Evolutionary conservation across 2,329 filamentous ascomycete species (phyloP), one percentile per base, ranked within the genome.

Genomic region (Talaromyces verruculosus): DNA sequence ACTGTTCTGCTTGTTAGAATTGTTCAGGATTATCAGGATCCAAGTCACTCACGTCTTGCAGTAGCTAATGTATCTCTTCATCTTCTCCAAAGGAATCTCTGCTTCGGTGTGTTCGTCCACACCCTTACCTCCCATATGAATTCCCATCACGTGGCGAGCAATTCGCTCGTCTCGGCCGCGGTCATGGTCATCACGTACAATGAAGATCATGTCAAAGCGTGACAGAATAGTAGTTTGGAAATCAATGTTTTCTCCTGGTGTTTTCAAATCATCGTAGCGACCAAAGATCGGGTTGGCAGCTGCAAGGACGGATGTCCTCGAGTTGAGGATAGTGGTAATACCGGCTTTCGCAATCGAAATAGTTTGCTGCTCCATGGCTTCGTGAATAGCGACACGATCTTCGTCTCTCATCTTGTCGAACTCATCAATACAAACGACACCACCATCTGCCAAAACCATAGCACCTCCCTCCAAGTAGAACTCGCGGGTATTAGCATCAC

Each of bases 361-460:
- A 0, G 95, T 99, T 79, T 99, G 95, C 81, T 99, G 95, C 77
- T 99, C 95, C 95, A 99, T 99, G 66, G 95, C 95, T 85, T 99
- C 95, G 84, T 99, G 95, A 71, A 99, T 99, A 1, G 95, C 95
- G 6, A 98, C 95, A 72, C 95, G 87, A 73, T 99, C 95, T 78
- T 99, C 95, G 76, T 99, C 95, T 68, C 95, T 87, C 95, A 99
- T 99, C 84, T 99, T 99, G 82, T 99, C 95, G 75, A 99, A 99
- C 80, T 99, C 95, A 75, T 99, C 95, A 72, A 99, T 99, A 79
- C 95, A 98, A 10, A 98, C 95, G 0, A 98, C 94, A 72, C 95
- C 95, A 2, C 93, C 93, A 71, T 99, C 95, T 3, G 95, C 95
- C 19, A 99, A 87, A 3, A 99, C 95, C 95, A 99, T 98, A 37